Evolutionary conservation across 352 stramenopile genomes (phyloP).

Genomic region (Pythium aphanidermatum): DNA sequence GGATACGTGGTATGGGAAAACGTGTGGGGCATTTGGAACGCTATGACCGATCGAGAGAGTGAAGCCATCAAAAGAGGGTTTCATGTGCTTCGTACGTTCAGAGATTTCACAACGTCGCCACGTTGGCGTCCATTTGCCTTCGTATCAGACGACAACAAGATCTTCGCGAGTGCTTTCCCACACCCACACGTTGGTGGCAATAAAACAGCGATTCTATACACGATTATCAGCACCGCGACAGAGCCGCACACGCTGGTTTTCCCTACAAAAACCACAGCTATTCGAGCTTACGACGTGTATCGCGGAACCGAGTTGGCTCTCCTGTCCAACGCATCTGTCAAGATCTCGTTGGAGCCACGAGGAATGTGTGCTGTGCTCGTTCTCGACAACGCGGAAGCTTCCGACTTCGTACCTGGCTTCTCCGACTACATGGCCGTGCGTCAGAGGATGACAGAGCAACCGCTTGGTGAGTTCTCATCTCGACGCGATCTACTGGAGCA

Average conservation of each 20-base stretch:
- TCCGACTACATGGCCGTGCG: slow-evolving; percentile 42
- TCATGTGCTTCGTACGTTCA: slow-evolving; percentile 55
- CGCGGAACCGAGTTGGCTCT: too few relatives aligned
- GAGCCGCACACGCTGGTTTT: slow-evolving; percentile 27
- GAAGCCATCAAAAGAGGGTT: slow-evolving; percentile 57
- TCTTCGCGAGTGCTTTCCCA: slow-evolving; percentile 37
- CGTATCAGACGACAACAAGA: slow-evolving; percentile 13
- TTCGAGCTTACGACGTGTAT: slow-evolving; percentile 60
- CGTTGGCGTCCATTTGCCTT: slow-evolving; percentile 50
- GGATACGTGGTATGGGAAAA: slow-evolving; percentile 88
- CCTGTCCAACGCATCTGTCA: too few relatives aligned
- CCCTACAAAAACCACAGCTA: slow-evolving; percentile 15
- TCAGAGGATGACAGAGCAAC: slow-evolving; percentile 35
- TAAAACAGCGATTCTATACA: slow-evolving; percentile 39
- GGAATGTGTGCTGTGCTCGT: slow-evolving; percentile 56
- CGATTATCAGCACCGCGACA: slow-evolving; percentile 42
- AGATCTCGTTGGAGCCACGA: slow-evolving; percentile 31
- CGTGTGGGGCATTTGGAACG: slow-evolving; percentile 86
- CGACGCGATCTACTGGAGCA: slow-evolving; percentile 18
- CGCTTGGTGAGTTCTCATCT: slow-evolving; percentile 41
- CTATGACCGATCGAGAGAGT: slow-evolving; percentile 65
- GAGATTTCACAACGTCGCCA: slow-evolving; percentile 30
- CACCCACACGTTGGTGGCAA: too few relatives aligned
- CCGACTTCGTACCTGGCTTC: slow-evolving; percentile 27
- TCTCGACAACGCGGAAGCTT: too few relatives aligned